Base-by-base conservation (phyloP, 495 filamentous ascomycete species). In the Baudoinia panamericana region DNA sequence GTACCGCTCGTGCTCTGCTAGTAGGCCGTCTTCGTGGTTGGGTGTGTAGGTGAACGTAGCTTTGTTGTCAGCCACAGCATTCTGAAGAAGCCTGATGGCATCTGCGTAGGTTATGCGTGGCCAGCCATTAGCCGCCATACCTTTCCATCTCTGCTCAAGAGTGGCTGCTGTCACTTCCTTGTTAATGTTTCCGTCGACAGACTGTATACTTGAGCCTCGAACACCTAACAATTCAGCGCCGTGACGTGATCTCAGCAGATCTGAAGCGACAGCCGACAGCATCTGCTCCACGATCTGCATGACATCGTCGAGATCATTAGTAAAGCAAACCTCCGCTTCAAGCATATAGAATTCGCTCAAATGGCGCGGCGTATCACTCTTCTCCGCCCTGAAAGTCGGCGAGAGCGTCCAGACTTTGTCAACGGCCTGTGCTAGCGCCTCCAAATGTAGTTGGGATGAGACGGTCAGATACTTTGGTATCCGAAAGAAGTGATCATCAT, bases 271-370 rank as follows among this genome's bases (percentile, higher is more conserved):
- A 42, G 71, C 62, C 15, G 73, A 70, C 19, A 93, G 67, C 66
- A 90, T 73, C 43, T 76, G 61, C 59, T 96, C 83, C n/a, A 82
- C 70, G 7, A 90, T 55, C 43, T 76, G 65, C 66, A 93, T 86
- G 42, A 97, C 67, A 7, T 66, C 63, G 29, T 66, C 61, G 16
- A 94, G 59, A 33, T 75, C 66, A 21, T 82, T 65, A 36, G 78
- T 75, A 57, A 93, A 94, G 56, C 71, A 76, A 37, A 82, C 62
- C 60, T 97, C 90, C 6, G 76, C 86, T 61, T 97, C 90, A 1
- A 97, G 72, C 90, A 97, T 97, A 62, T 95, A 96, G 58, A 97
- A 97, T 53, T 97, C 90, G 64, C 84, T 93, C 32, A 96, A 66
- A 62, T 97, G 90, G 25, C 92, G 80, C 12, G 86, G 73, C 5